A percentile compares a stretch with the other conserved stretches of the same genome.
These are phyloP conservation scores for Combretum micranthum DNA, from an alignment of 345 rosid genomes.

Conservation along the genomic window DNA sequence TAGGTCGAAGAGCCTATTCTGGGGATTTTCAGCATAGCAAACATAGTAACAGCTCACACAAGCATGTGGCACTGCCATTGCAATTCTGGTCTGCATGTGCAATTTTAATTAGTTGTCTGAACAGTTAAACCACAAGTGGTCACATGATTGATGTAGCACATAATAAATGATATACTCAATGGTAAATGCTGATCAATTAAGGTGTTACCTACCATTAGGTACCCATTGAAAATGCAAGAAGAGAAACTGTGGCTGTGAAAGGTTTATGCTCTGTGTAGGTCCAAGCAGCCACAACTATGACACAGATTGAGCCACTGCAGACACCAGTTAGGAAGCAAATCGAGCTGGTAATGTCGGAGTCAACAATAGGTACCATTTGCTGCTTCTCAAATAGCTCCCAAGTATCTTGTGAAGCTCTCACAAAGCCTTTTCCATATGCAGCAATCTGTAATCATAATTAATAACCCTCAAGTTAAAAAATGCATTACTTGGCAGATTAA, in stretches of 20 bases:
- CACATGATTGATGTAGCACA: background rate
- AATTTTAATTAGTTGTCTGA: slow-evolving; percentile 4
- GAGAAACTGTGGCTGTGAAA: slow-evolving; percentile 73
- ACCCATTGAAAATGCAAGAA: slow-evolving; percentile 74
- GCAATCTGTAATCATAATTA: slow-evolving; percentile 48
- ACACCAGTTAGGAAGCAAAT: slow-evolving; percentile 91
- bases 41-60: slow-evolving; percentile 92
- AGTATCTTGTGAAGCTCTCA: slow-evolving; percentile 83
- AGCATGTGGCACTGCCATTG: slow-evolving; percentile 96
- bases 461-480: background rate
- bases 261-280: slow-evolving; percentile 48
- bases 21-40: slow-evolving; percentile 87
- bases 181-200: background rate
- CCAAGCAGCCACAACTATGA: slow-evolving; percentile 83
- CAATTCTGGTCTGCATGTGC: slow-evolving; percentile 67
- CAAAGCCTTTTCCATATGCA: slow-evolving; percentile 90
- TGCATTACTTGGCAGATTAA: background rate
- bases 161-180: background rate
- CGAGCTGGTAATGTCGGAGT: slow-evolving; percentile 81
- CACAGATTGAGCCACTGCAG: slow-evolving; percentile 91
- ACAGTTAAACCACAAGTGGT: slow-evolving; percentile 5
- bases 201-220: slow-evolving; percentile 68
- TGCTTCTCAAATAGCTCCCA: slow-evolving; percentile 65
- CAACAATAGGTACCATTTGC: slow-evolving; percentile 57
- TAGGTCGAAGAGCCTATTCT: slow-evolving; percentile 56